Evolutionary conservation across 495 filamentous ascomycete species (phyloP).

Genomic region (Penicillium simplicissimum): DNA sequence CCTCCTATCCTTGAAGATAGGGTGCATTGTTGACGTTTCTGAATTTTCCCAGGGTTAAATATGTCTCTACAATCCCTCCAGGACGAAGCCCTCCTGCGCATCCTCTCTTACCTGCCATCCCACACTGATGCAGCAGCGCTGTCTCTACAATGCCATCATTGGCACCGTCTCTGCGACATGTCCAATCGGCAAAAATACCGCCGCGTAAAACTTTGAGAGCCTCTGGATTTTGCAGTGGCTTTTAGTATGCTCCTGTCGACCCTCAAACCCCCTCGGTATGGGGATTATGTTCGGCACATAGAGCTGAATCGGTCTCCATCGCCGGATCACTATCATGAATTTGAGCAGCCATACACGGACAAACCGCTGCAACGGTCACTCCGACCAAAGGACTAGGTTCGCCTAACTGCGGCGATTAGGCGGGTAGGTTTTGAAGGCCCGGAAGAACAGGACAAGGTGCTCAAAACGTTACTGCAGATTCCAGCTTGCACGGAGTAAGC

Average conservation of each 20-base stretch:
- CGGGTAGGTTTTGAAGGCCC: background rate
- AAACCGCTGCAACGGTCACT: background rate
- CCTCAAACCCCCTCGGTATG: background rate
- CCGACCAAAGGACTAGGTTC: background rate
- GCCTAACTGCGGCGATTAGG: background rate
- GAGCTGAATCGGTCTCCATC: background rate
- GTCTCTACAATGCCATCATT: background rate
- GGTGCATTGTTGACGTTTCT: background rate
- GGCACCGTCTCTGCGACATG: background rate
- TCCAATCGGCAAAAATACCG: background rate
- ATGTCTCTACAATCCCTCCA: background rate
- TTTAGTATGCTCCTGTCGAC: background rate
- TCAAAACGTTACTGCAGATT: background rate
- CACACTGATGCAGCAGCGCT: background rate
- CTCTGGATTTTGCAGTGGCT: background rate
- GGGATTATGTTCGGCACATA: background rate
- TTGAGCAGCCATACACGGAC: background rate
- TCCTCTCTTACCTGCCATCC: slow-evolving; percentile 1
- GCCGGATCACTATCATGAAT: background rate
- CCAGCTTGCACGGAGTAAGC: background rate
- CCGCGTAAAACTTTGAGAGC: background rate
- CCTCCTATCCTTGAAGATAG: background rate
- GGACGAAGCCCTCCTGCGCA: background rate
- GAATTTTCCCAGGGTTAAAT: background rate
- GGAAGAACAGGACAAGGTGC: background rate